A percentile compares a stretch with the other conserved stretches of the same genome.
Evolutionary conservation across 2,329 filamentous ascomycete genomes (phyloP).

Genomic region (Coleophoma cylindrospora): DNA sequence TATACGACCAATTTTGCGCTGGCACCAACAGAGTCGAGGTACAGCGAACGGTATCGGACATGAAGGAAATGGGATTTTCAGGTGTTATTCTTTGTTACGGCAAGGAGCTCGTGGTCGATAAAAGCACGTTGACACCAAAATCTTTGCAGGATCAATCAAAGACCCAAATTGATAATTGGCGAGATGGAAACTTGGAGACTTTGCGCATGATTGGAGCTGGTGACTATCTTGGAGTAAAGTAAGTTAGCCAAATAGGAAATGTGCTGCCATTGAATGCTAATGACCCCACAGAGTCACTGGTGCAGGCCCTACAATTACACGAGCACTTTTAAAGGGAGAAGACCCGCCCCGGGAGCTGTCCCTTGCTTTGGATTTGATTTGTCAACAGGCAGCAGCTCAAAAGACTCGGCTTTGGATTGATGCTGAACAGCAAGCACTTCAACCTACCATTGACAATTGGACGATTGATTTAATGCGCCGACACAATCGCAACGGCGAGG

Average conservation of each 20-base stretch:
- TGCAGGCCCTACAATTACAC: constrained; percentile 36
- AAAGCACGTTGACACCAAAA: not conserved
- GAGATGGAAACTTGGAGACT: constrained; percentile 45
- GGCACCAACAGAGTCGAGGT: not conserved
- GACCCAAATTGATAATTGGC: constrained; percentile 31
- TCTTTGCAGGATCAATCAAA: not conserved
- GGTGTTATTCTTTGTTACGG: not conserved
- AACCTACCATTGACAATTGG: constrained; percentile 44
- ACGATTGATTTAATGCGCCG: constrained; percentile 45
- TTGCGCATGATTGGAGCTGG: constrained; percentile 43
- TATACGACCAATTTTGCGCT: not conserved
- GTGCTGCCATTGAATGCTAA: not conserved
- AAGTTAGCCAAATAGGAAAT: constrained; percentile 11
- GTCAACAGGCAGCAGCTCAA: constrained; percentile 33
- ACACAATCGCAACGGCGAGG: constrained; percentile 37
- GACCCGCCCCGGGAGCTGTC: constrained; percentile 26
- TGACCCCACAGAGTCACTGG: constrained; percentile 34
- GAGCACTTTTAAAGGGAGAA: constrained; percentile 31
- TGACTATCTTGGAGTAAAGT: constrained; percentile 46
- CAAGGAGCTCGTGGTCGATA: not conserved
- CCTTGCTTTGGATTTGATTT: constrained; percentile 25
- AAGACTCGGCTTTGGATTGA: constrained; percentile 43
- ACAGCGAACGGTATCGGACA: not conserved
- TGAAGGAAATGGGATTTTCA: not conserved
- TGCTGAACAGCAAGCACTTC: constrained; percentile 45